Evolutionary conservation across 495 filamentous ascomycete species (phyloP).

Genomic region (Friedmanniomyces simplex): DNA sequence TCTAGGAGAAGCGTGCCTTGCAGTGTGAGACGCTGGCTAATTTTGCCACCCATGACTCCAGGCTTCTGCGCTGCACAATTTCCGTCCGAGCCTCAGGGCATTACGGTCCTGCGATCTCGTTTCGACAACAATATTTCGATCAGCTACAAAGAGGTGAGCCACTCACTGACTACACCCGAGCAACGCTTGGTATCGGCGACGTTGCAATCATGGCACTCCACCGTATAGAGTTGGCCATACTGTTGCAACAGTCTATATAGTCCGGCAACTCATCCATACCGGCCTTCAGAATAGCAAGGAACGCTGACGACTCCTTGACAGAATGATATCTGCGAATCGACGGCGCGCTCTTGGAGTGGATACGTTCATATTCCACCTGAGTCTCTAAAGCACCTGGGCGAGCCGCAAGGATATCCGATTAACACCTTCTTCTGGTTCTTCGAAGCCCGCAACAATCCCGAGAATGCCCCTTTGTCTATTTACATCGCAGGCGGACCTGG

Average conservation of each 20-base stretch:
- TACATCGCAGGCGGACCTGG: conserved; percentile 58
- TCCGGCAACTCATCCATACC: not conserved
- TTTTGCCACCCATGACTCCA: no score
- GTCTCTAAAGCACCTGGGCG: conserved; percentile 33
- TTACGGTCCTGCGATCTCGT: not conserved
- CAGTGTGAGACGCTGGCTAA: no score
- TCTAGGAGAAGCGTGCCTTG: no score
- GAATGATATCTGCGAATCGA: not conserved
- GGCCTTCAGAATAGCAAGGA: no score
- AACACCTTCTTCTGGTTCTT: conserved; percentile 76
- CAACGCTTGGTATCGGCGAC: not conserved
- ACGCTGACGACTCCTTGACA: no score
- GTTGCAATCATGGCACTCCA: not conserved
- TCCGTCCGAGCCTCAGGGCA: not conserved
- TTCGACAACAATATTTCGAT: not conserved
- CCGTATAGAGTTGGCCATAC: not conserved
- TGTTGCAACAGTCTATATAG: not conserved
- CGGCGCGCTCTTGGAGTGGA: conserved; percentile 22
- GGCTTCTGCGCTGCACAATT: no score
- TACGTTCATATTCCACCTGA: conserved; percentile 41
- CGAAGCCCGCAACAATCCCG: conserved; percentile 48
- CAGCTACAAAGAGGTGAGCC: not conserved
- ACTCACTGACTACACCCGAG: not conserved
- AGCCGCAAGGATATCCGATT: conserved; percentile 49
- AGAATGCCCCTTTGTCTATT: conserved; percentile 51